phyloP scores from a whole-genome alignment of 2,329 filamentous ascomycete genomes.

The Colletotrichum sidae region DNA sequence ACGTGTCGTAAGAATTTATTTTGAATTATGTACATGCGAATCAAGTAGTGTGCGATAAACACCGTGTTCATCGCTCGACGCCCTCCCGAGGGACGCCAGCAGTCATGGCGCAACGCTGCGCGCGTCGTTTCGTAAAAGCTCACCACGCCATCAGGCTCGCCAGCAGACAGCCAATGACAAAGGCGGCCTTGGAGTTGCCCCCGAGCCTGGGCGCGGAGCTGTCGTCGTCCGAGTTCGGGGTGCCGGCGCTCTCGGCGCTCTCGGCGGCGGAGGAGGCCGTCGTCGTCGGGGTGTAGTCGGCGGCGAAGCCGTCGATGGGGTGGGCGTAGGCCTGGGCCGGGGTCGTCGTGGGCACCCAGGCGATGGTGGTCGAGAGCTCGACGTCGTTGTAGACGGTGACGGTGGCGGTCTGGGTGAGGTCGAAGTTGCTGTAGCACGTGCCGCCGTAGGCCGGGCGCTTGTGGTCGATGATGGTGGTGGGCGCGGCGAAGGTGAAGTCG shows the following conservation, averaged over 20 bases:
- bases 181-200: constrained; percentile 29
- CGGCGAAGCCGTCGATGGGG: constrained; percentile 30
- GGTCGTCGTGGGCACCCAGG: constrained; percentile 27
- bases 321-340: constrained; percentile 34
- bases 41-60: no score
- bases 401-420: constrained; percentile 29
- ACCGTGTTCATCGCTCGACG: no score
- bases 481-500: constrained; percentile 31
- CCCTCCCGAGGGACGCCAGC: no score
- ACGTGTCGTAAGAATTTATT: no score
- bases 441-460: constrained; percentile 34
- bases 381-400: constrained; percentile 33
- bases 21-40: no score
- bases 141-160: constrained; percentile 29
- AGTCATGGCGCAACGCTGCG: no score
- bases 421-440: constrained; percentile 34
- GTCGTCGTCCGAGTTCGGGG: constrained; percentile 23
- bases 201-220: constrained; percentile 16
- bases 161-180: constrained; percentile 21
- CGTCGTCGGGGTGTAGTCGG: constrained; percentile 28
- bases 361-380: constrained; percentile 31
- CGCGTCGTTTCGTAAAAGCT: background rate
- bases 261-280: background rate
- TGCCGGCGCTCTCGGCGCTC: constrained; percentile 3
- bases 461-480: constrained; percentile 12